Percentiles rank a stretch among this genome's conserved stretches.
phyloP scores from a whole-genome alignment of 305 asterid genomes.

The Galium porrigens region DNA sequence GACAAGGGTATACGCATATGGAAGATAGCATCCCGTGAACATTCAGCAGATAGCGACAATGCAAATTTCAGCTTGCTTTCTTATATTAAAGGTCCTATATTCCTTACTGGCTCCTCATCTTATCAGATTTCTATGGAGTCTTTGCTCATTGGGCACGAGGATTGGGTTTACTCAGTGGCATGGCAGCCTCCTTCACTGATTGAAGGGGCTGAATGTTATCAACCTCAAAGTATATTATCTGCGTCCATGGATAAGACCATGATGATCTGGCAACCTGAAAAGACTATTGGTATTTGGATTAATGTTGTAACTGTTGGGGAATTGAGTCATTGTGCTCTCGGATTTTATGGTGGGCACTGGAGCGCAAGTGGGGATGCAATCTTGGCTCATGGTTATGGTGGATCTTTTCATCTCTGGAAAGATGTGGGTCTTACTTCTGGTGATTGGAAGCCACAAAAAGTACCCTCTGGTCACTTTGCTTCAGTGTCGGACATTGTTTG shows the following conservation, averaged over 20 bases:
- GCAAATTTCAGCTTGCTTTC: conserved; percentile 53
- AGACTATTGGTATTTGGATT: conserved; percentile 85
- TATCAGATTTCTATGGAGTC: conserved; percentile 79
- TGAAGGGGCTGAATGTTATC: conserved; percentile 39
- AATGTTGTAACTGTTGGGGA: conserved; percentile 94
- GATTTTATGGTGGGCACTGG: conserved; percentile 95
- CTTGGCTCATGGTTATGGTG: conserved; percentile 96
- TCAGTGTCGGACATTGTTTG: conserved; percentile 74
- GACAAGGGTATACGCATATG: conserved; percentile 95
- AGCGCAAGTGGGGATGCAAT: conserved; percentile 54
- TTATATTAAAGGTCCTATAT: conserved; percentile 79
- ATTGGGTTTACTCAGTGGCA: conserved; percentile 92
- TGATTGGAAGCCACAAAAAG: conserved; percentile 92
- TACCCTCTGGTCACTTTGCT: conserved; percentile 91
- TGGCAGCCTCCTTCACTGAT: conserved; percentile 74
- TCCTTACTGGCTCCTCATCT: conserved; percentile 45
- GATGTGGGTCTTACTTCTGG: conserved; percentile 54
- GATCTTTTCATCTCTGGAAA: conserved; percentile 85
- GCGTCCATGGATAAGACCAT: conserved; percentile 97
- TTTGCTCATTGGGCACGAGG: conserved; percentile 90
- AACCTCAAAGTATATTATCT: conserved; percentile 78
- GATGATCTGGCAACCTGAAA: conserved; percentile 98
- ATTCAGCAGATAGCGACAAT: conserved; percentile 23
- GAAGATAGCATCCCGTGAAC: conserved; percentile 47
- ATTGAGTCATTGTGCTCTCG: conserved; percentile 82